Evolutionary conservation across 352 stramenopile genomes (phyloP), one percentile per base, ranked within the genome.

Genomic region (Phytopythium oedochilum): DNA sequence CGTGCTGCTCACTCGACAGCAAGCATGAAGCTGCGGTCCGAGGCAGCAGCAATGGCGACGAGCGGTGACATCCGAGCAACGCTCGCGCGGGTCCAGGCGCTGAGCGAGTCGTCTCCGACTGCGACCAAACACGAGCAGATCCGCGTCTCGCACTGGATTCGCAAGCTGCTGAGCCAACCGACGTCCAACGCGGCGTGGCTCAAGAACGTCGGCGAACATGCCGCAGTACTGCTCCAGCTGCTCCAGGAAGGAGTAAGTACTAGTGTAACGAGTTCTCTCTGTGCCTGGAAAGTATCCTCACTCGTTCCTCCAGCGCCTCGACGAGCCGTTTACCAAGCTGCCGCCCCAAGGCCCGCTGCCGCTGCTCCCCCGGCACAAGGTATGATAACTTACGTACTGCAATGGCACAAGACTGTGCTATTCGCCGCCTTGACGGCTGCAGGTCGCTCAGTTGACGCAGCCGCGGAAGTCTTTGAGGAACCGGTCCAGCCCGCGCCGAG

Each of bases 241-340:
- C 54, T 88, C 14, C 22, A 64, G 3, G 57, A 80, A 32, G 63
- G 71, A n/a, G 75, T 89, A 63, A n/a, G 77, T 48, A 36, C 1
- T 3, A 17, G 20, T 32, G 5, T 48, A 10, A 8, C 22, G 28
- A 9, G 8, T 9, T 20, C 8, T 7, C 4, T 26, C 5, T 31
- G 0, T 47, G 9, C 10, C 8, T 45, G 10, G 12, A 17, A 36
- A 9, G 6, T n/a, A 2, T 17, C 31, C 7, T 34, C 36, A 8
- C 26, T 18, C 20, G 2, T 45, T 45, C 20, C 20, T n/a, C 15
- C 23, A 89, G 73, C 50, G 59, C 10, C 23, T 88, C n/a, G 63
- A 71, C 6, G 73, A 83, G 35, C 76, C 73, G 1, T 87, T 89
- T 59, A 69, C 68, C 15, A 85, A 73, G 63, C 83, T 89, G 66